Evolutionary conservation across 768 basidiomycete genomes (phyloP).

Genomic region (Leccinum truebloodii): DNA sequence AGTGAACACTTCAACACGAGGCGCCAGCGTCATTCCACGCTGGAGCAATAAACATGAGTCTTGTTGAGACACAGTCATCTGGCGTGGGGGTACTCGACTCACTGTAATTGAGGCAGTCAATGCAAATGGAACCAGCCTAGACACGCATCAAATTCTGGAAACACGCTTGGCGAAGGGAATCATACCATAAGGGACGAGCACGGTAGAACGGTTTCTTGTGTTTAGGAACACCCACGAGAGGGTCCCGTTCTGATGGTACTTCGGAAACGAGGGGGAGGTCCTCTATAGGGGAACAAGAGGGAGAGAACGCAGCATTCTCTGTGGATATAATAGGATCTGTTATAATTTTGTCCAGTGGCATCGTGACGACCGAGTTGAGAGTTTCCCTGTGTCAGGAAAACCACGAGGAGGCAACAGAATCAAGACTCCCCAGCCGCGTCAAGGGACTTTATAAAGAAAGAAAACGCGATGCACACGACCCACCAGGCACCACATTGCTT

Average conservation of each 20-base stretch:
- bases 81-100: conserved; percentile 26
- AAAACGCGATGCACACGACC: conserved; percentile 23
- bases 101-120: conserved; percentile 68
- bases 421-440: not conserved
- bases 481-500: conserved; percentile 18
- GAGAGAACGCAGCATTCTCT: conserved; percentile 33
- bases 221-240: conserved; percentile 30
- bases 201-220: conserved; percentile 51
- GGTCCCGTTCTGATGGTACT: conserved; percentile 34
- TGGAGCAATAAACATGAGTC: conserved; percentile 31
- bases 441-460: conserved; percentile 24
- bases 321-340: conserved; percentile 38
- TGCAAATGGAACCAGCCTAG: conserved; percentile 73
- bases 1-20: conserved; percentile 79
- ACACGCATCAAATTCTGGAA: conserved; percentile 8
- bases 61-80: conserved; percentile 1
- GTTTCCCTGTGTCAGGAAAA: not conserved
- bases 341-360: conserved; percentile 34
- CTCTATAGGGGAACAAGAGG: conserved; percentile 25
- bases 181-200: conserved; percentile 48
- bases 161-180: not conserved
- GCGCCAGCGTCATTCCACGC: conserved; percentile 80
- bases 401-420: conserved; percentile 14
- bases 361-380: conserved; percentile 7
- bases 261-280: conserved; percentile 14